These are phyloP conservation scores for Hemileccinum impolitum DNA, from an alignment of 768 basidiomycete species.

Conservation along the genomic window DNA sequence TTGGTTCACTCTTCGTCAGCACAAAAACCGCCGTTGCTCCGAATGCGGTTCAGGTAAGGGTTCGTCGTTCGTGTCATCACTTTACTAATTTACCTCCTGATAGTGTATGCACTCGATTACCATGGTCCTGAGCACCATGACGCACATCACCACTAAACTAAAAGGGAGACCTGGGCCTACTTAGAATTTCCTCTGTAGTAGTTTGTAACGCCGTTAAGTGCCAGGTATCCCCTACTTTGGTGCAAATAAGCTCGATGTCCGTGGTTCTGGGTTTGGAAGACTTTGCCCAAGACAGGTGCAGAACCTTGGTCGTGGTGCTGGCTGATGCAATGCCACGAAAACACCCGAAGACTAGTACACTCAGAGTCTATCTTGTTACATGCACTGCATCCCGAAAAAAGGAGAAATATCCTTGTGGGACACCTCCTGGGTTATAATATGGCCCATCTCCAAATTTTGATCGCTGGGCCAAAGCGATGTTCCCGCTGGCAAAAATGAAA, in stretches of 20 bases:
- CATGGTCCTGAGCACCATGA: slow-evolving; percentile 55
- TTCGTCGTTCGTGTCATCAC: background rate
- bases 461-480: too few species aligned
- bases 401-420: too few species aligned
- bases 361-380: too few species aligned
- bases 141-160: slow-evolving; percentile 43
- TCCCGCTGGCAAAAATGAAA: background rate
- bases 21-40: slow-evolving; percentile 75
- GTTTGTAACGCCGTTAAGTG: slow-evolving; percentile 10
- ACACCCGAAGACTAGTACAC: too few species aligned
- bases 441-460: too few species aligned
- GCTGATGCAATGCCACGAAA: too few species aligned
- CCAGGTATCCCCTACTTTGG: background rate
- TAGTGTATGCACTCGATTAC: slow-evolving; percentile 75
- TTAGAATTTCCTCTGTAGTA: slow-evolving; percentile 16
- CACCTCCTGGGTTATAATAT: too few species aligned
- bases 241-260: slow-evolving; percentile 1
- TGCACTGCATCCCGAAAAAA: too few species aligned
- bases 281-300: too few species aligned
- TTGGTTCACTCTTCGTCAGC: slow-evolving; percentile 71
- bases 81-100: background rate
- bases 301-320: too few species aligned
- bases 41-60: slow-evolving; percentile 90
- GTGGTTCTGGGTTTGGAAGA: too few species aligned
- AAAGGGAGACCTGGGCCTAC: slow-evolving; percentile 2